A percentile compares a stretch with the other conserved stretches of the same genome.
Evolutionary conservation across 495 filamentous ascomycete genomes (phyloP).

Genomic region (Coniosporium apollinis): DNA sequence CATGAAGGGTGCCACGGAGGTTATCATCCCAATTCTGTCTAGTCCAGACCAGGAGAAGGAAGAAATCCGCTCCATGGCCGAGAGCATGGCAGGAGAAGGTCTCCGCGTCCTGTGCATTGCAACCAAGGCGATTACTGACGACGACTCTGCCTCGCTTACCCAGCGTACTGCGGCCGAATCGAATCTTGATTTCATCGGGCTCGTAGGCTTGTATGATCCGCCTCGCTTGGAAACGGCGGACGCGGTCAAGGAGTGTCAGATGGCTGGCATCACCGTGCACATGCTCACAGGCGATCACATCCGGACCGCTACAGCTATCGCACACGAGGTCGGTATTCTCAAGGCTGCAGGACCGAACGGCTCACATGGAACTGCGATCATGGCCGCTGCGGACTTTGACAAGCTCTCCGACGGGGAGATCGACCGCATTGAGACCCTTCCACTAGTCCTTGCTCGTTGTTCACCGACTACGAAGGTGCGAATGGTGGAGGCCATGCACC

Average conservation of each 20-base stretch:
- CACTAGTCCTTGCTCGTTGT: conserved; percentile 50
- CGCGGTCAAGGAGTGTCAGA: conserved; percentile 34
- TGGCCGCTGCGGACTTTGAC: conserved; percentile 49
- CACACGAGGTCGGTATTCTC: no score
- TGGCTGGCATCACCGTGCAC: conserved; percentile 37
- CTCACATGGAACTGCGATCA: conserved; percentile 26
- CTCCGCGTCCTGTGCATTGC: conserved; percentile 41
- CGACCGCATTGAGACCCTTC: conserved; percentile 41
- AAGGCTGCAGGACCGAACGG: conserved; percentile 7
- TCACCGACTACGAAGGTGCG: conserved; percentile 56
- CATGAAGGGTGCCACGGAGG: conserved; percentile 42
- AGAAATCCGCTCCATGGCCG: conserved; percentile 26
- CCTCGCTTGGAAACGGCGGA: conserved; percentile 46
- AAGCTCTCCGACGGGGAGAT: conserved; percentile 46
- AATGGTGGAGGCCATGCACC: conserved; percentile 54
- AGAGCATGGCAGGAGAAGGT: conserved; percentile 36
- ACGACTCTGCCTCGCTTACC: conserved; percentile 13
- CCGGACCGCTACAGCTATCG: conserved; percentile 38
- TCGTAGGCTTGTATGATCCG: conserved; percentile 57
- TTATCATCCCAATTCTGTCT: conserved; percentile 30
- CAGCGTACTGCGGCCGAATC: conserved; percentile 37
- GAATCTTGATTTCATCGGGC: conserved; percentile 41
- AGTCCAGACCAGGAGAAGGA: conserved; percentile 20
- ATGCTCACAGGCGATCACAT: conserved; percentile 48
- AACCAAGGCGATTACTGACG: conserved; percentile 18